Percentiles rank a stretch among this genome's conserved stretches.
Evolutionary conservation across 345 rosid species (phyloP).

Genomic region (Mangifera indica): DNA sequence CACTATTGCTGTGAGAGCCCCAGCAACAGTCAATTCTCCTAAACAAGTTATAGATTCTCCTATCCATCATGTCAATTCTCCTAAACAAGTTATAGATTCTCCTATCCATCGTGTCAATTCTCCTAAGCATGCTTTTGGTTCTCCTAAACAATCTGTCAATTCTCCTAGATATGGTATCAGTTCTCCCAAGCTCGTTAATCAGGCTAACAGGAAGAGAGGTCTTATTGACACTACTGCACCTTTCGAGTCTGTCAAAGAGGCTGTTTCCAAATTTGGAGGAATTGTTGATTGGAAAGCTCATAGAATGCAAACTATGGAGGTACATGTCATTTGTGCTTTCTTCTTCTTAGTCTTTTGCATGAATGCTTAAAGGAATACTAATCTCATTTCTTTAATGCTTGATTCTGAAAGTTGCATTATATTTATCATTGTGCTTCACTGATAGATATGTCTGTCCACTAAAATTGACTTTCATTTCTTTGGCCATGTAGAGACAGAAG

Average conservation of each 20-base stretch:
- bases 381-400: slow-evolving; percentile 7
- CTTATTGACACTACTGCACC: slow-evolving; percentile 83
- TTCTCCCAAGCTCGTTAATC: slow-evolving; percentile 33
- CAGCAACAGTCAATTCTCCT: slow-evolving; percentile 26
- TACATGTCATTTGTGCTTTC: slow-evolving; percentile 20
- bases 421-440: not conserved
- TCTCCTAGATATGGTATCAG: slow-evolving; percentile 27
- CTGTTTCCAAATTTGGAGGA: slow-evolving; percentile 94
- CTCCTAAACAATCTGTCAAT: slow-evolving; percentile 9
- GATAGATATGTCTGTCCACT: not conserved
- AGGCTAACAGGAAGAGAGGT: slow-evolving; percentile 43
- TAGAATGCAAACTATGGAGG: slow-evolving; percentile 75
- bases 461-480: slow-evolving; percentile 14
- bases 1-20: slow-evolving; percentile 24
- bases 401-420: not conserved
- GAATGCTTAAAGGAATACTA: slow-evolving; percentile 1
- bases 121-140: slow-evolving; percentile 24
- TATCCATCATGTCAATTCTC: slow-evolving; percentile 27
- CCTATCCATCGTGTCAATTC: slow-evolving; percentile 27
- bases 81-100: slow-evolving; percentile 21
- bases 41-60: slow-evolving; percentile 20
- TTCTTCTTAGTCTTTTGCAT: not conserved
- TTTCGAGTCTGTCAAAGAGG: slow-evolving; percentile 92
- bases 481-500: slow-evolving; percentile 53
- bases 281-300: slow-evolving; percentile 98